Evolutionary conservation across 2,329 filamentous ascomycete genomes (phyloP).

Genomic region (Colletotrichum orbiculare): DNA sequence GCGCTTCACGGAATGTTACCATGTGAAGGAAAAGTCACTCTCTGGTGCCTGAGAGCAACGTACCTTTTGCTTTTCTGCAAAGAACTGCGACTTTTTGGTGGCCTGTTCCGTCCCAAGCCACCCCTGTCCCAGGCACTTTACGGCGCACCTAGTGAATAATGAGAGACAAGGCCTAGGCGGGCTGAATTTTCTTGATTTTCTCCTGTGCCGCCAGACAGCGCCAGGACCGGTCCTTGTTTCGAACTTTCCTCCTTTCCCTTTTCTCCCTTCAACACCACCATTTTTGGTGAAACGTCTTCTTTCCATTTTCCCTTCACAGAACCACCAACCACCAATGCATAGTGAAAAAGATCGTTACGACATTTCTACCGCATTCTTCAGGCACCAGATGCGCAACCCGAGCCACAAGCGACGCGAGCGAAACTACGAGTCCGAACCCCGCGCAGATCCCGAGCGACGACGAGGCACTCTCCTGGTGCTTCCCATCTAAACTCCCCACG

Average conservation of each 20-base stretch:
- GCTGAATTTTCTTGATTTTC: conserved; percentile 36
- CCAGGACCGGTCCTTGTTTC: conserved; percentile 19
- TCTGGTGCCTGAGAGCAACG: conserved; percentile 1
- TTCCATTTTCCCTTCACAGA: conserved; percentile 36
- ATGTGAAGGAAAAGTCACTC: conserved; percentile 35
- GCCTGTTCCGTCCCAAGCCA: conserved; percentile 18
- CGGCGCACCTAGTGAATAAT: too few species aligned
- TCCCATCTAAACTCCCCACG: conserved; percentile 28
- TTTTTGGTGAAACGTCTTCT: conserved; percentile 37
- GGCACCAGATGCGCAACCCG: conserved; percentile 68
- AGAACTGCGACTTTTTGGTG: conserved; percentile 2
- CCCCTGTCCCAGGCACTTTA: neutral
- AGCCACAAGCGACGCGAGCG: conserved; percentile 61
- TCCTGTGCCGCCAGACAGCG: neutral
- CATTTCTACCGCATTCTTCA: conserved; percentile 60
- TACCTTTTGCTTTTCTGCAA: conserved; percentile 8
- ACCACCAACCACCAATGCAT: conserved; percentile 62
- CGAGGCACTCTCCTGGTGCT: conserved; percentile 57
- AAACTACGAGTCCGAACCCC: conserved; percentile 62
- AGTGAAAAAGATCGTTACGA: conserved; percentile 57
- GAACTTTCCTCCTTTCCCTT: conserved; percentile 30
- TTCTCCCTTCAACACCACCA: conserved; percentile 39
- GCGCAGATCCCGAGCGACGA: conserved; percentile 69
- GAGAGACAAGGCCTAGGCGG: conserved; percentile 10
- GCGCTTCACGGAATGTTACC: neutral